These are phyloP conservation scores for Amanita subjunquillea DNA, from an alignment of 768 basidiomycete species.

Conservation along the genomic window DNA sequence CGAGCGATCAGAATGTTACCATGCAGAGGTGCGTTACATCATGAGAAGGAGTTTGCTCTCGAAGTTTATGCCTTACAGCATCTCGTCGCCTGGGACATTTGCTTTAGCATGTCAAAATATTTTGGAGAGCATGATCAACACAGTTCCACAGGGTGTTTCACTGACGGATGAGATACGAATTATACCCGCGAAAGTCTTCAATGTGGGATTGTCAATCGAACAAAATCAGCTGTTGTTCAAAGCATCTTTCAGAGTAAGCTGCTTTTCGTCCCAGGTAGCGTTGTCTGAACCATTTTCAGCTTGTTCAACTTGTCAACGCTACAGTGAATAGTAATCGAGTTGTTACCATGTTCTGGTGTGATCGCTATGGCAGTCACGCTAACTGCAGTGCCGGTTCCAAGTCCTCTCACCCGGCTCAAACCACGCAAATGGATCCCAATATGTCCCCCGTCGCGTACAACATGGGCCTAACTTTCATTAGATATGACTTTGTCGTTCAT, in stretches of 20 bases:
- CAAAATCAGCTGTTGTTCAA: slow-evolving; percentile 28
- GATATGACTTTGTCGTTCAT: slow-evolving; percentile 34
- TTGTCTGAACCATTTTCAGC: slow-evolving; percentile 13
- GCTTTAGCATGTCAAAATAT: slow-evolving; percentile 26
- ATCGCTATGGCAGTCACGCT: slow-evolving; percentile 23
- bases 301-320: slow-evolving; percentile 22
- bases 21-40: slow-evolving; percentile 21
- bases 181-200: slow-evolving; percentile 29
- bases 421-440: slow-evolving; percentile 20
- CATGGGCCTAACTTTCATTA: slow-evolving; percentile 24
- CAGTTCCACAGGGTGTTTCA: slow-evolving; percentile 32
- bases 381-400: slow-evolving; percentile 23
- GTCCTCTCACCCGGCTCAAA: slow-evolving; percentile 20
- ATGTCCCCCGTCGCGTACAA: slow-evolving; percentile 25
- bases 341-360: slow-evolving; percentile 33
- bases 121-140: slow-evolving; percentile 36
- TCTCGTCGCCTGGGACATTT: slow-evolving; percentile 24
- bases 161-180: slow-evolving; percentile 35
- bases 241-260: slow-evolving; percentile 26
- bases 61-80: slow-evolving; percentile 10
- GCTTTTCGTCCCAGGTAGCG: neutral
- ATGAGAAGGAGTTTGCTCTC: neutral
- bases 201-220: slow-evolving; percentile 26
- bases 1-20: slow-evolving; percentile 27
- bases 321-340: slow-evolving; percentile 26